A percentile compares a stretch with the other conserved stretches of the same genome.
These are phyloP conservation scores for Crithidia bombi DNA, from an alignment of 208 protist species.

Conservation along the genomic window DNA sequence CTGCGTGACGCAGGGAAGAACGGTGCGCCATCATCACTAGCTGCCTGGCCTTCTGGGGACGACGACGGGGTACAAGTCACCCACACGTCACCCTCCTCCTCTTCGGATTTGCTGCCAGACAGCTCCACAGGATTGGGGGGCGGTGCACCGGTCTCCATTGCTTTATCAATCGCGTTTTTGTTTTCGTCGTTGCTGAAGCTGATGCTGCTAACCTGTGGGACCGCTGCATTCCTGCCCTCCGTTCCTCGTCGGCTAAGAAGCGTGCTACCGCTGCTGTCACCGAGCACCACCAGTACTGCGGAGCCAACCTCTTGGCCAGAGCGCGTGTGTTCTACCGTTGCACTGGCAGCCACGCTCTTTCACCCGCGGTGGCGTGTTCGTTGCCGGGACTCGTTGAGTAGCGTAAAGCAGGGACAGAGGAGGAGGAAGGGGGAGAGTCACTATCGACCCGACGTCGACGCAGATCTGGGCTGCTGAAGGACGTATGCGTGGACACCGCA, in stretches of 20 bases:
- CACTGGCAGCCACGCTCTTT: neutral
- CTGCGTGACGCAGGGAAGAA: neutral
- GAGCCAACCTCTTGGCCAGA: too few relatives aligned
- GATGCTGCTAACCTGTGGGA: neutral
- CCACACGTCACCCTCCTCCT: constrained; percentile 4
- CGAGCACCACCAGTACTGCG: neutral
- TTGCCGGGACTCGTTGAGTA: neutral
- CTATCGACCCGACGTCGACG: constrained; percentile 2
- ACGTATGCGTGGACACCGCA: neutral
- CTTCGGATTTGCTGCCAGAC: neutral
- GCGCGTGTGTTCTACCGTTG: neutral
- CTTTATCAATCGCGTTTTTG: too few relatives aligned
- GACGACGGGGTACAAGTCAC: constrained; percentile 9
- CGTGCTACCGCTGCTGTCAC: neutral
- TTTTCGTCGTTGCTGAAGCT: neutral
- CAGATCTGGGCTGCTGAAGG: neutral
- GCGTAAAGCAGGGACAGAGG: neutral
- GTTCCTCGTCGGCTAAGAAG: neutral
- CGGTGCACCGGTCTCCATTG: too few relatives aligned
- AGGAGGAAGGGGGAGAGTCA: neutral
- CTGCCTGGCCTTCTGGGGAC: neutral
- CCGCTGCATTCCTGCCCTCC: neutral
- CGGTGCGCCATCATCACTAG: neutral
- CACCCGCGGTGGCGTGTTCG: neutral
- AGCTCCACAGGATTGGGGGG: neutral